phyloP scores from a whole-genome alignment of 2,329 filamentous ascomycete species.

The Orbilia oligospora region DNA sequence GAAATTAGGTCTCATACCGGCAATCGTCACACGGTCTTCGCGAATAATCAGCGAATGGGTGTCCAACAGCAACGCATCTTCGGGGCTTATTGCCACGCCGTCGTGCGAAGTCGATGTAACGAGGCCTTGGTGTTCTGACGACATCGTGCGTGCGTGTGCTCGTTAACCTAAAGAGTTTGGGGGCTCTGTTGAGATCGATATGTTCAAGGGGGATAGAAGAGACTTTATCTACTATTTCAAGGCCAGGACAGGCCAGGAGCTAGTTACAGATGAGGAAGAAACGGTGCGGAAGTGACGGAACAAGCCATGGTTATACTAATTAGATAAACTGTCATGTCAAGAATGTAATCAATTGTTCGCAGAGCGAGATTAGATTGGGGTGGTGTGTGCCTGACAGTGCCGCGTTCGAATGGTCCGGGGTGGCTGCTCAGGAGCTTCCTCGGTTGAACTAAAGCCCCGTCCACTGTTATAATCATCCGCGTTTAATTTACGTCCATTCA shows the following conservation, averaged over 20 bases:
- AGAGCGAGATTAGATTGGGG: background rate
- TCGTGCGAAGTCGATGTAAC: conserved; percentile 23
- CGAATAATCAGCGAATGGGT: conserved; percentile 51
- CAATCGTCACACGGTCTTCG: conserved; percentile 44
- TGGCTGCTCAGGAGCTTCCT: conserved; percentile 23
- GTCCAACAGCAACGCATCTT: conserved; percentile 56
- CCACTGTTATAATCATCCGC: background rate
- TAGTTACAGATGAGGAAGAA: background rate
- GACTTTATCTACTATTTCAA: conserved; percentile 13
- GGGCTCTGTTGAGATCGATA: background rate
- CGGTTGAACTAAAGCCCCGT: conserved; percentile 28
- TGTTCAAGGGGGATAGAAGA: background rate
- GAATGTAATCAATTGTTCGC: background rate
- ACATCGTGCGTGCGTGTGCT: conserved; percentile 24
- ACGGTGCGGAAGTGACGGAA: conserved; percentile 15
- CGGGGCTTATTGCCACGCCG: conserved; percentile 36
- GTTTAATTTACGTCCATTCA: no score
- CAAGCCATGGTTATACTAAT: background rate
- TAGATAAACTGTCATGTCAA: background rate
- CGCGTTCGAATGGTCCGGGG: conserved; percentile 15
- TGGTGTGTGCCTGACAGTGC: conserved; percentile 17
- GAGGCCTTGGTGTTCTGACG: conserved; percentile 28
- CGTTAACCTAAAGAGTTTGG: background rate
- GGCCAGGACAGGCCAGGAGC: conserved; percentile 1
- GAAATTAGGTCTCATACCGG: conserved; percentile 21